phyloP scores from a whole-genome alignment of 352 stramenopile genomes.

The Peronosclerospora sorghi region DNA sequence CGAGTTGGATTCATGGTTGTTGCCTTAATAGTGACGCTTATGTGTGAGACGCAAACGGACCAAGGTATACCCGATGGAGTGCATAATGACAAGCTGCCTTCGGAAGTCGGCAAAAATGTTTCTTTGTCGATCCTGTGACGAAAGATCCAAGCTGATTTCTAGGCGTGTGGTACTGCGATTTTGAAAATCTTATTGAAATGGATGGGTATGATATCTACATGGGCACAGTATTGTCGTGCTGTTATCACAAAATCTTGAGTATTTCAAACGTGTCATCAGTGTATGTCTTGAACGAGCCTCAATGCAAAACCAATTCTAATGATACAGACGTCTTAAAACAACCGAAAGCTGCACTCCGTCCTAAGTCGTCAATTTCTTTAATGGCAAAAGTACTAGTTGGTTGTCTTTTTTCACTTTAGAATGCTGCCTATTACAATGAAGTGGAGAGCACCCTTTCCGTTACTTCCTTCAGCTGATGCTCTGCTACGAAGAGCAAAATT shows the following conservation, averaged over 20 bases:
- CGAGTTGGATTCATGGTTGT: slow-evolving; percentile 41
- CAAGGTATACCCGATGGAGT: slow-evolving; percentile 10
- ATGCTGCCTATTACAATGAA: slow-evolving; percentile 64
- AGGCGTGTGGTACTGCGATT: slow-evolving; percentile 13
- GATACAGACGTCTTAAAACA: no score
- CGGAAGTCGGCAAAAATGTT: slow-evolving; percentile 5
- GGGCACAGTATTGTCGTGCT: no score
- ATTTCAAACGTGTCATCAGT: no score
- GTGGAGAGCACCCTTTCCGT: slow-evolving; percentile 6
- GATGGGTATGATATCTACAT: slow-evolving; percentile 23
- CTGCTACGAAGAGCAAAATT: slow-evolving; percentile 6
- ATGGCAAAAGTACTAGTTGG: no score
- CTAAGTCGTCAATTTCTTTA: neutral
- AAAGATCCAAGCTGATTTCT: slow-evolving; percentile 7
- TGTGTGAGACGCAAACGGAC: slow-evolving; percentile 41
- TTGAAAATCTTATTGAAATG: slow-evolving; percentile 25
- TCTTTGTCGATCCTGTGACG: neutral
- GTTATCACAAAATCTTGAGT: no score
- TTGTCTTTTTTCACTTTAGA: slow-evolving; percentile 7
- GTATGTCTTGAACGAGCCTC: neutral
- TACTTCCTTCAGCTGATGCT: slow-evolving; percentile 1
- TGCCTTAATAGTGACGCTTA: slow-evolving; percentile 29
- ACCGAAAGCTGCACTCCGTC: no score
- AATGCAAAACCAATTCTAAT: neutral
- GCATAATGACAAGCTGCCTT: slow-evolving; percentile 11